Evolutionary conservation across 148 eudicot genomes (phyloP).

Genomic region (Bassia scoparia): DNA sequence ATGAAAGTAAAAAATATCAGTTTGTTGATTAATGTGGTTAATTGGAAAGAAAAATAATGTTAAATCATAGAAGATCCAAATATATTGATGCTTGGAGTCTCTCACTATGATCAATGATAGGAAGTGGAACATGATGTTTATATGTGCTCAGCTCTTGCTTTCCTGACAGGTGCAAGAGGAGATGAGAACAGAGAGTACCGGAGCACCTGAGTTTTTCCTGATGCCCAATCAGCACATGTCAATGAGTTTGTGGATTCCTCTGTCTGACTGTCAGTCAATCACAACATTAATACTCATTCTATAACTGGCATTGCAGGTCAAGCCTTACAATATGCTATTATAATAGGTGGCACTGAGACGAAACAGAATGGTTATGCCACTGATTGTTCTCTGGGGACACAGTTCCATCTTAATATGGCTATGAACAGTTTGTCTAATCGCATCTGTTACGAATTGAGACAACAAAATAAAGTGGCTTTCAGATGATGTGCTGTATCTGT

Average conservation of each 20-base stretch:
- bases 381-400: slow-evolving; percentile 98
- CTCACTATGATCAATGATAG: background rate
- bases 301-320: background rate
- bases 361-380: slow-evolving; percentile 68
- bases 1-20: slow-evolving; percentile 51
- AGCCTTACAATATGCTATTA: background rate
- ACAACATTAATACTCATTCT: background rate
- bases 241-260: slow-evolving; percentile 48
- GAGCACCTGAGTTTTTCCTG: slow-evolving; percentile 90
- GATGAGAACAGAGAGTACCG: slow-evolving; percentile 87
- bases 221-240: slow-evolving; percentile 95
- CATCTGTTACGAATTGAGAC: background rate
- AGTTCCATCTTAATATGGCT: slow-evolving; percentile 90
- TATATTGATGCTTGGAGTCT: background rate
- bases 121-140: background rate
- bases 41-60: background rate
- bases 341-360: slow-evolving; percentile 80
- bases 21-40: slow-evolving; percentile 3
- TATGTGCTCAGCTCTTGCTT: slow-evolving; percentile 13
- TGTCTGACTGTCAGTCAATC: background rate
- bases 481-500: background rate
- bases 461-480: no score
- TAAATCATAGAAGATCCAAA: background rate
- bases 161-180: slow-evolving; percentile 78
- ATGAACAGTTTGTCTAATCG: slow-evolving; percentile 68